phyloP scores from a whole-genome alignment of 257 asterid genomes.

The Cordia subcordata region DNA sequence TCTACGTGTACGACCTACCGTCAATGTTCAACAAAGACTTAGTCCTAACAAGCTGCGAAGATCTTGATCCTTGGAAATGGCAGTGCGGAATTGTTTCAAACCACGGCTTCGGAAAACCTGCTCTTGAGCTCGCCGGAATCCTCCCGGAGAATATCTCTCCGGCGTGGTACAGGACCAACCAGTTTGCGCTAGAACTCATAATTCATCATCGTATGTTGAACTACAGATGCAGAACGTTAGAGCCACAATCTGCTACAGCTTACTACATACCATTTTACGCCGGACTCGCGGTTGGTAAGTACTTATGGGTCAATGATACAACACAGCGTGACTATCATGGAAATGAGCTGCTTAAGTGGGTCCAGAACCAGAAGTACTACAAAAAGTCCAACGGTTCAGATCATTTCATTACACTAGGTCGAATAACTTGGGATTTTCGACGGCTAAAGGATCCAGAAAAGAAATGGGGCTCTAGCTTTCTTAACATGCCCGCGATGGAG shows the following conservation, averaged over 20 bases:
- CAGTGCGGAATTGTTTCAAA: constrained; percentile 72
- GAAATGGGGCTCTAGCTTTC: constrained; percentile 82
- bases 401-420: constrained; percentile 65
- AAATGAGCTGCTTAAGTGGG: constrained; percentile 57
- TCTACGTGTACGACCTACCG: constrained; percentile 76
- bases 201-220: constrained; percentile 62
- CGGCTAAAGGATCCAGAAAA: constrained; percentile 58
- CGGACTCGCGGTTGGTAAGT: constrained; percentile 84
- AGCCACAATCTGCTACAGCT: constrained; percentile 76
- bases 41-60: constrained; percentile 44
- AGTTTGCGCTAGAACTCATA: constrained; percentile 60
- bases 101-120: constrained; percentile 73
- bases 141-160: constrained; percentile 49
- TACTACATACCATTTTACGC: constrained; percentile 93
- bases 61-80: constrained; percentile 81
- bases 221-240: constrained; percentile 61
- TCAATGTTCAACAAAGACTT: constrained; percentile 51
- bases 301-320: constrained; percentile 65
- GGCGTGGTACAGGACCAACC: constrained; percentile 89
- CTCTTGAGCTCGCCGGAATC: constrained; percentile 29
- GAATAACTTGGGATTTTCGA: constrained; percentile 94
- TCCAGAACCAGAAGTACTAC: constrained; percentile 51
- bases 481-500: constrained; percentile 69
- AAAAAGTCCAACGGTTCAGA: constrained; percentile 65
- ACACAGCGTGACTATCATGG: constrained; percentile 52